Evolutionary conservation across 108 stramenopile genomes (phyloP).

Genomic region (Seminavis robusta): DNA sequence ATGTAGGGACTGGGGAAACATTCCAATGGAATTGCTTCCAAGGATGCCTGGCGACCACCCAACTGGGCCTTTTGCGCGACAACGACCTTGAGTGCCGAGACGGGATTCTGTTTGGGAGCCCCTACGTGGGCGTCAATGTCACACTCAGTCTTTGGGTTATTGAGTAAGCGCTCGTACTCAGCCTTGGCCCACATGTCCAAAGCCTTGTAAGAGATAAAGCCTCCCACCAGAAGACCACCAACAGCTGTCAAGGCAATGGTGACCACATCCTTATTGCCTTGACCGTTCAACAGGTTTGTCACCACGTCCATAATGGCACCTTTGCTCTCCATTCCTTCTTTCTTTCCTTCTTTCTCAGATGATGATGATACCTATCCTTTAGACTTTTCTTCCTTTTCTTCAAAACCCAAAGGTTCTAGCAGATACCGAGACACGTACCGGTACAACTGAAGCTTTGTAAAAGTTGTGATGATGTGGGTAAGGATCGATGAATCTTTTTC

Average conservation of each 20-base stretch:
- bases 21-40: constrained; percentile 30
- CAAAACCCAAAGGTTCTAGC: too few relatives aligned
- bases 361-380: too few relatives aligned
- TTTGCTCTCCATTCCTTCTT: too few relatives aligned
- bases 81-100: constrained; percentile 36
- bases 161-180: constrained; percentile 4
- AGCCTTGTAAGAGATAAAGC: background rate
- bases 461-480: too few relatives aligned
- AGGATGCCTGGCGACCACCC: constrained; percentile 18
- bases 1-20: constrained; percentile 29
- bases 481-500: too few relatives aligned
- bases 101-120: constrained; percentile 15
- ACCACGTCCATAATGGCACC: too few relatives aligned
- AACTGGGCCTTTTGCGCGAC: constrained; percentile 29
- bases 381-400: too few relatives aligned
- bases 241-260: constrained; percentile 8
- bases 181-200: constrained; percentile 14
- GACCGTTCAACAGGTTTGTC: too few relatives aligned
- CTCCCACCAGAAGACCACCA: background rate
- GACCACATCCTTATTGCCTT: too few relatives aligned
- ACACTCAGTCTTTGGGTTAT: constrained; percentile 8
- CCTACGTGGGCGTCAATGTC: constrained; percentile 48
- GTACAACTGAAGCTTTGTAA: too few relatives aligned
- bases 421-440: too few relatives aligned
- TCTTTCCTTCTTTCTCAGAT: too few relatives aligned